Conservation (phyloP, 2,329 filamentous ascomycete species). For the Passalora sequoiae region DNA sequence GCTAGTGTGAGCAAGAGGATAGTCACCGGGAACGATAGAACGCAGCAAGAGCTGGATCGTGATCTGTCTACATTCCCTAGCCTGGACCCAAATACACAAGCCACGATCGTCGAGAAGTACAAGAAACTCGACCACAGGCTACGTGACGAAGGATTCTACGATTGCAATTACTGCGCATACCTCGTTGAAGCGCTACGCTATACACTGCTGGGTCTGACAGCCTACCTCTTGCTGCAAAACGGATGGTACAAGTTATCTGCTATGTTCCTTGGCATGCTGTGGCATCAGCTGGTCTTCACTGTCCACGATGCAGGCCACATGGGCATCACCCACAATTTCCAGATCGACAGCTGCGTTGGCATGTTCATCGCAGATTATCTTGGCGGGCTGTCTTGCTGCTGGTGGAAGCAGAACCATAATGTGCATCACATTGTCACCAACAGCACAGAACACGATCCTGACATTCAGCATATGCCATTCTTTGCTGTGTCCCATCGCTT, state of each 20-base stretch:
- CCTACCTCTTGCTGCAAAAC: slow-evolving; percentile 46
- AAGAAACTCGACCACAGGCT: slow-evolving; percentile 69
- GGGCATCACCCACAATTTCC: slow-evolving; percentile 91
- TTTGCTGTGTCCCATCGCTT: slow-evolving; percentile 64
- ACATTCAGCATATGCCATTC: slow-evolving; percentile 72
- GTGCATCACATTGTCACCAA: slow-evolving; percentile 97
- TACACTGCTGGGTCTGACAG: slow-evolving; percentile 57
- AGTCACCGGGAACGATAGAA: slow-evolving; percentile 61
- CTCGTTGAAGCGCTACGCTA: slow-evolving; percentile 71
- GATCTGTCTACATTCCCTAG: slow-evolving; percentile 78
- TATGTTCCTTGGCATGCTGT: slow-evolving; percentile 72
- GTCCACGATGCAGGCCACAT: slow-evolving; percentile 96
- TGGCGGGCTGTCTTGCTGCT: slow-evolving; percentile 83
- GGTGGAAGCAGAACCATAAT: slow-evolving; percentile 97
- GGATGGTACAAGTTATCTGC: slow-evolving; percentile 57
- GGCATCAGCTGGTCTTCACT: slow-evolving; percentile 92
- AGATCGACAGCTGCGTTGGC: slow-evolving; percentile 75
- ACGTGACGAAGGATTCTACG: slow-evolving; percentile 67
- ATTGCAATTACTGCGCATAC: slow-evolving; percentile 80
- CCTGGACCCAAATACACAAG: slow-evolving; percentile 68
- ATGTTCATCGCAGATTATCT: slow-evolving; percentile 87
- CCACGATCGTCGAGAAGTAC: slow-evolving; percentile 72
- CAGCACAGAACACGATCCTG: slow-evolving; percentile 88
- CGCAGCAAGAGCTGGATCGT: slow-evolving; percentile 66
- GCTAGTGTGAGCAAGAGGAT: slow-evolving; percentile 35